These are phyloP conservation scores for Jacaranda copaia DNA, from an alignment of 257 asterid species.

Conservation along the genomic window DNA sequence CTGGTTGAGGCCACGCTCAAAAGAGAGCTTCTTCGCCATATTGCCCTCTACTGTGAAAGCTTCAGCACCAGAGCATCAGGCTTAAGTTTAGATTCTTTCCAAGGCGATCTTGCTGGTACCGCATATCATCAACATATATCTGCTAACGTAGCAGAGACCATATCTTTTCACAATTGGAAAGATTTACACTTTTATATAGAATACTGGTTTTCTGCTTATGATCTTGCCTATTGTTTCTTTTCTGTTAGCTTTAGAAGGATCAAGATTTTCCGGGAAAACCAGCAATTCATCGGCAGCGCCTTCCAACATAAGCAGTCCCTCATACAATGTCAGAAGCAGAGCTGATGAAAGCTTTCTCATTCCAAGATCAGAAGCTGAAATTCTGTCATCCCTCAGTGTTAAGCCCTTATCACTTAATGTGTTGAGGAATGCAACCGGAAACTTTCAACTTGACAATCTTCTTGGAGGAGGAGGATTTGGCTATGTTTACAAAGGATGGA, in stretches of 20 bases:
- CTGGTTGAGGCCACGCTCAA: constrained; percentile 19
- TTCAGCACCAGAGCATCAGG: neutral
- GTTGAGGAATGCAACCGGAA: constrained; percentile 70
- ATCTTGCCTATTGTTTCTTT: no score
- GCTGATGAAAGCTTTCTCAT: constrained; percentile 51
- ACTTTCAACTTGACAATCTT: constrained; percentile 69
- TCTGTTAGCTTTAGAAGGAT: no score
- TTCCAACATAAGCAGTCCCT: constrained; percentile 14
- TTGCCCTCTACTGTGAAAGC: constrained; percentile 11
- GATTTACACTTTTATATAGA: no score
- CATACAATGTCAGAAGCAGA: neutral
- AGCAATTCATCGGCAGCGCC: neutral
- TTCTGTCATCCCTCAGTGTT: constrained; percentile 60
- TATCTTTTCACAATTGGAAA: no score
- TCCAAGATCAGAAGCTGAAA: constrained; percentile 64
- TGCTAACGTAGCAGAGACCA: no score
- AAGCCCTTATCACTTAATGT: constrained; percentile 68
- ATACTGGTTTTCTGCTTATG: no score
- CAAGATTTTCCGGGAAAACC: no score
- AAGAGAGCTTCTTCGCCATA: neutral
- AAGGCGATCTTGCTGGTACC: no score
- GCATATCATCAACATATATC: no score
- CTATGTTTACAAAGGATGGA: constrained; percentile 46
- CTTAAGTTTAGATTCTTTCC: neutral
- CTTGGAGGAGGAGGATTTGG: constrained; percentile 88